Base-by-base conservation (phyloP, 306 rosid genomes). In the Notholithocarpus densiflorus region DNA sequence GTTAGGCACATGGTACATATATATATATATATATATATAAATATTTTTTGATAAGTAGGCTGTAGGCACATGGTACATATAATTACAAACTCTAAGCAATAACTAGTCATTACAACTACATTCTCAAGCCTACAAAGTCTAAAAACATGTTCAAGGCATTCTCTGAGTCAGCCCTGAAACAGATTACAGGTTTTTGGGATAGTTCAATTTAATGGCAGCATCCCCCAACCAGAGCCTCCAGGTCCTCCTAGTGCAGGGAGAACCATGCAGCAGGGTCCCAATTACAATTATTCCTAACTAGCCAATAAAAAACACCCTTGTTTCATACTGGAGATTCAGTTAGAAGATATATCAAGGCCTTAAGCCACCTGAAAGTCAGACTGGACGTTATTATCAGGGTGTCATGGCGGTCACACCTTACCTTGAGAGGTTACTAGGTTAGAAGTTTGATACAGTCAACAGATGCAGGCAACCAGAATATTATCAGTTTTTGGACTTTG, bases 401-500 rank as follows among this genome's bases (percentile, higher is more conserved):
- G 34, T 75, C 55, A 26, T 19, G 71, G 71, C 52, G 19, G 71
- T 34, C n/a, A 72, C 19, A 59, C 23, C 68, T 27, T 77, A 79
- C 56, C 53, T 21, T 8, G 26, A 34, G 13, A 34, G 72, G 24
- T 66, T 18, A 24, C 52, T 37, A 37, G 45, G 45, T 37, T 37
- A 37, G 45, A 37, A 34, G 45, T 75, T 21, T 31, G 81, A 77
- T 48, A 73, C 45, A 8, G 45, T 79, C 65, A 73, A 73, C 43
- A 75, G 77, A 68, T 55, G 57, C 71, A 64, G 27, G 66, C 56
- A 78, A 72, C 75, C 37, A 60, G 26, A 68, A 57, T 15, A 51
- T 78, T 52, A 66, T 94, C 80, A 84, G 52, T 87, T 75, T 72
- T 81, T 84, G 73, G 80, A 51, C 82, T 91, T 89, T 14, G 92